phyloP scores from a whole-genome alignment of 2,329 filamentous ascomycete genomes.

The Colletotrichum tropicale region DNA sequence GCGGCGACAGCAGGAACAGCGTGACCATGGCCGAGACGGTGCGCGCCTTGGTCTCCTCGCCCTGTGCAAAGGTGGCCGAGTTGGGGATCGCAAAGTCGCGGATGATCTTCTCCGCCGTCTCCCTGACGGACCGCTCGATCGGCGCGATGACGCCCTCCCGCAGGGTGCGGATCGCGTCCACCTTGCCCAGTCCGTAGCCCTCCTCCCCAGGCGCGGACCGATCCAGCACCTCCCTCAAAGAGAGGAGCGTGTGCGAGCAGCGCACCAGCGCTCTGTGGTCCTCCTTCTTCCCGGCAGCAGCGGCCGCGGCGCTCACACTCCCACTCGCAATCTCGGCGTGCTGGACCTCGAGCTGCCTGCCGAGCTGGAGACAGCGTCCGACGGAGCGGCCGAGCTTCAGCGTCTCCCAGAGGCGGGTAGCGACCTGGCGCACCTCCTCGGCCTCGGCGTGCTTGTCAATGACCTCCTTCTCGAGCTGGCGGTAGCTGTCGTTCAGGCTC shows the following conservation, averaged over 20 bases:
- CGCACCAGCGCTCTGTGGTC: slow-evolving; percentile 82
- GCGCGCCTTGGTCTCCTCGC: slow-evolving; percentile 76
- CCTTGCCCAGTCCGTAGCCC: slow-evolving; percentile 74
- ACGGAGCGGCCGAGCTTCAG: slow-evolving; percentile 78
- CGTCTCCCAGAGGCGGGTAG: slow-evolving; percentile 80
- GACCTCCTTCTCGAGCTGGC: slow-evolving; percentile 85
- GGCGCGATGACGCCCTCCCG: slow-evolving; percentile 73
- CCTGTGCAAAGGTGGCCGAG: slow-evolving; percentile 63
- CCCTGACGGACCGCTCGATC: slow-evolving; percentile 74
- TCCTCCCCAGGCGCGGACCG: slow-evolving; percentile 74
- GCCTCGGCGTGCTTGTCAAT: slow-evolving; percentile 84
- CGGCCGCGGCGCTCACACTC: slow-evolving; percentile 32
- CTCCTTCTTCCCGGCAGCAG: slow-evolving; percentile 55
- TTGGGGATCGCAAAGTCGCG: slow-evolving; percentile 78
- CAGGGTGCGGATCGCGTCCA: slow-evolving; percentile 75
- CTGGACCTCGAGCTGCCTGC: slow-evolving; percentile 86
- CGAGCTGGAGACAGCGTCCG: slow-evolving; percentile 78
- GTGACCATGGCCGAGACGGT: slow-evolving; percentile 76
- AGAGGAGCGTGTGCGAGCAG: slow-evolving; percentile 79
- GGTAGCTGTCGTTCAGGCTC: slow-evolving; percentile 83
- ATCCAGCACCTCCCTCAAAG: slow-evolving; percentile 74
- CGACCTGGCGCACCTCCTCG: slow-evolving; percentile 71
- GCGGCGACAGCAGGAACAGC: slow-evolving; percentile 82
- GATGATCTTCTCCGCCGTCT: slow-evolving; percentile 77
- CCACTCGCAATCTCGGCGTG: slow-evolving; percentile 68